These are phyloP conservation scores for Aureobasidium sp. DNA, from an alignment of 2,329 filamentous ascomycete genomes.

Conservation along the genomic window DNA sequence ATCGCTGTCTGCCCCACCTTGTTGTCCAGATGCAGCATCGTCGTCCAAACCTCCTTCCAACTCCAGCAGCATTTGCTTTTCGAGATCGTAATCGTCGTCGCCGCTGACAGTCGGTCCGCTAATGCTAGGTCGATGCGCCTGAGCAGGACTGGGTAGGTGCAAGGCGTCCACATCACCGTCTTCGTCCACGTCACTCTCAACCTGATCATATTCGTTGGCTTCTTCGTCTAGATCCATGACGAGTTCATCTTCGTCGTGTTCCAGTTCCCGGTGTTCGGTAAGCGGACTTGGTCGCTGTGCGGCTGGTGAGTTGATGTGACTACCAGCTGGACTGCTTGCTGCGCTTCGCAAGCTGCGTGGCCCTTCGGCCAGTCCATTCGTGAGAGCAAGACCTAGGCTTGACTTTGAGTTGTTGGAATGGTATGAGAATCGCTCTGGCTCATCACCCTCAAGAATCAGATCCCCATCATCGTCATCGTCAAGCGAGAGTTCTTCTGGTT, in stretches of 20 bases:
- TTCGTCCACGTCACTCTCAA: constrained; percentile 28
- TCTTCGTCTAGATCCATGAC: constrained; percentile 18
- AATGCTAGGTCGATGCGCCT: constrained; percentile 21
- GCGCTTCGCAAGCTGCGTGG: constrained; percentile 38
- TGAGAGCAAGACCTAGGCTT: constrained; percentile 24
- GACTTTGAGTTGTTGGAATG: constrained; percentile 18
- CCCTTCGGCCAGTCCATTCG: constrained; percentile 28
- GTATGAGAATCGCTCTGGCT: constrained; percentile 13
- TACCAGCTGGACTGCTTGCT: constrained; percentile 28
- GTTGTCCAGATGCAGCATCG: constrained; percentile 18
- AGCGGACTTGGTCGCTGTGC: constrained; percentile 15
- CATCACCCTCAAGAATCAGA: constrained; percentile 27
- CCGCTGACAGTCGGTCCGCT: constrained; percentile 19
- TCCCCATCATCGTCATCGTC: constrained; percentile 25
- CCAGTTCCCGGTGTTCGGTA: neutral
- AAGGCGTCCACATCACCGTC: constrained; percentile 29
- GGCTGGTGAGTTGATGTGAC: constrained; percentile 18
- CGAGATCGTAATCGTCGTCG: constrained; percentile 34
- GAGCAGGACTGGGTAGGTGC: constrained; percentile 23
- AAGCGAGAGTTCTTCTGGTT: constrained; percentile 14
- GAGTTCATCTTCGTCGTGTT: constrained; percentile 23
- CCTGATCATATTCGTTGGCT: constrained; percentile 25
- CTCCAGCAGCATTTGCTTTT: constrained; percentile 35
- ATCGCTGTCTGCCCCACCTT: constrained; percentile 22
- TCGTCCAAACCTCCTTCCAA: constrained; percentile 28